Evolutionary conservation across 192 early-diverging fungal genomes (phyloP).

Genomic region (Linnemannia elongata): DNA sequence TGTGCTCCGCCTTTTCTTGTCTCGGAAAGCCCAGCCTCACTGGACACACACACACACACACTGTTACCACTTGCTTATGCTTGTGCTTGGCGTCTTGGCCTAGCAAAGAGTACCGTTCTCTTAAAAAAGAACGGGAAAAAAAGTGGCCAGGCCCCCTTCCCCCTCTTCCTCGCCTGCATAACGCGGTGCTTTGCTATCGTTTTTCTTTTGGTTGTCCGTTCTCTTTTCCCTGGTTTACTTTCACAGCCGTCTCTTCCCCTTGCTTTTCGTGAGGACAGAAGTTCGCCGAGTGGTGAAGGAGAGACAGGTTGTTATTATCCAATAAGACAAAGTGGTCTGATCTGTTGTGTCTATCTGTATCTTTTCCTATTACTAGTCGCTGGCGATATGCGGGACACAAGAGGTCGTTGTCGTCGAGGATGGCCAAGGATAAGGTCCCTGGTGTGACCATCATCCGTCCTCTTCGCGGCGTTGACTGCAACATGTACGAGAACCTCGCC

Average conservation of each 20-base stretch:
- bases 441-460: conserved; percentile 95
- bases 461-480: conserved; percentile 91
- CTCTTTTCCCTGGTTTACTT: not conserved
- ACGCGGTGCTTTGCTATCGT: not conserved
- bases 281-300: not conserved
- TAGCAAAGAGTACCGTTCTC: not conserved
- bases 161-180: not conserved
- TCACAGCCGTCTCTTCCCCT: not conserved
- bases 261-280: conserved; percentile 10
- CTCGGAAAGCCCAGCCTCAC: not conserved
- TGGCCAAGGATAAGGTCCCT: conserved; percentile 63
- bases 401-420: conserved; percentile 55
- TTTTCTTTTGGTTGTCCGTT: not conserved
- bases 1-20: not conserved
- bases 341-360: not conserved
- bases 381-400: conserved; percentile 45
- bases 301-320: not conserved
- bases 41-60: not conserved
- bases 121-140: not conserved
- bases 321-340: not conserved
- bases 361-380: conserved; percentile 26
- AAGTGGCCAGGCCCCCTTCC: not conserved
- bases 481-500: conserved; percentile 83
- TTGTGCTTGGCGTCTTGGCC: not conserved
- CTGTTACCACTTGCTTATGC: not conserved